A percentile compares a stretch with the other conserved stretches of the same genome.
phyloP scores from a whole-genome alignment of 768 basidiomycete species.

The Suillus tomentosus region DNA sequence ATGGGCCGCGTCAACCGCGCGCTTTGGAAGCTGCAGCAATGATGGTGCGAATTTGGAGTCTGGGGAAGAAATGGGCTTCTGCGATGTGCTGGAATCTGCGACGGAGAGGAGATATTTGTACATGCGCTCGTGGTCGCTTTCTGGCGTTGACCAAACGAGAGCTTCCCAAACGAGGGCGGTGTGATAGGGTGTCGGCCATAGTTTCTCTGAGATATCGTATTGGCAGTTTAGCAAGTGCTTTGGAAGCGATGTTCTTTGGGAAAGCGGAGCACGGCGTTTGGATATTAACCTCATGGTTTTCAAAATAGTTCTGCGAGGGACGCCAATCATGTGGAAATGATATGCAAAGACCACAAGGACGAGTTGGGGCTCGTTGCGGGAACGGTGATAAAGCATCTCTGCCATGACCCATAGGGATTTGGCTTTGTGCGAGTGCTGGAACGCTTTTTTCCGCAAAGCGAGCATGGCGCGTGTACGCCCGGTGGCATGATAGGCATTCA shows the following conservation, averaged over 20 bases:
- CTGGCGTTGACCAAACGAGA: constrained; percentile 24
- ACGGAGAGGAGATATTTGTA: constrained; percentile 46
- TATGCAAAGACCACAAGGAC: constrained; percentile 46
- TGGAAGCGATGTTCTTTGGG: constrained; percentile 7
- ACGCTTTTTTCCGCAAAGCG: constrained; percentile 24
- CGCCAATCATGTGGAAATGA: constrained; percentile 52
- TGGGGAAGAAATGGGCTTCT: not conserved
- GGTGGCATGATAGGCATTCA: constrained; percentile 25
- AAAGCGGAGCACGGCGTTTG: constrained; percentile 3
- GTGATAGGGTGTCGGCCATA: constrained; percentile 37
- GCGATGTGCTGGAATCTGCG: constrained; percentile 10
- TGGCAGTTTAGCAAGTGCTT: constrained; percentile 6
- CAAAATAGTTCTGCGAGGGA: constrained; percentile 42
- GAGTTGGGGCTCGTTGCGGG: constrained; percentile 18
- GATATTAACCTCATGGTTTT: constrained; percentile 15
- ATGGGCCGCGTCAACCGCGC: constrained; percentile 37
- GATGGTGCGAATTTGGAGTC: constrained; percentile 7
- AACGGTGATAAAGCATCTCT: constrained; percentile 32
- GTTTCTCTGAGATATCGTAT: constrained; percentile 15
- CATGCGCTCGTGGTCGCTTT: constrained; percentile 34
- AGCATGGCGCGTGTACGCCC: constrained; percentile 22
- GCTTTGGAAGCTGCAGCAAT: constrained; percentile 25
- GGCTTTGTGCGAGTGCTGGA: constrained; percentile 27
- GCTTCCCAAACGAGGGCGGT: constrained; percentile 39
- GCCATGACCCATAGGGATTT: constrained; percentile 29